Base-by-base conservation (phyloP, 192 early-diverging fungal species). In the Coemansia sp. region DNA sequence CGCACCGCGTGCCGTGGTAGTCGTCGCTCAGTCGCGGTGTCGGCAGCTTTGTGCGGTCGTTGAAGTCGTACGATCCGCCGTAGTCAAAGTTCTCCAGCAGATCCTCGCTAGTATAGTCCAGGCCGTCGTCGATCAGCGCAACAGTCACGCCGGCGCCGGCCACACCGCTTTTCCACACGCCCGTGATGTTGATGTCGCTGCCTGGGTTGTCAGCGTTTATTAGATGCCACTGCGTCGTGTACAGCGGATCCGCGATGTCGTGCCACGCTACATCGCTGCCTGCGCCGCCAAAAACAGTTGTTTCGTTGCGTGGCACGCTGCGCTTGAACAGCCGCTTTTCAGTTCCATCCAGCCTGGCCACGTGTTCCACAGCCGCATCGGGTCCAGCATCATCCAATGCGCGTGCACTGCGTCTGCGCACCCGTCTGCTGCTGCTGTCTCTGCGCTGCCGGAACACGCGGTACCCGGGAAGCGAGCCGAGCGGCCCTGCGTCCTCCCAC, bases 1-100 rank as follows among this genome's bases (percentile, higher is more conserved):
- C 98, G 76, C 96, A 99, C 44, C 98, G 84, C 10, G 98, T 99
- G 48, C 98, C 98, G 74, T 99, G 98, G 51, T 86, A 86, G 72
- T 99, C 98, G 41, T 94, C 91, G 14, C 42, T 39, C 0, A 92
- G 60, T 53, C 77, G 84, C 22, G 96, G 98, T 51, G 80, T 89
- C 7, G 96, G 96, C 39, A 90, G 69, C 45, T 79, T 71, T 6
- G 71, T 86, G 69, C 91, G 88, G 64, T 93, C 90, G 70, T 98
- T 98, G 72, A 92, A 99, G 76, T 99, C 98, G 71, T 94, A 95
- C 0, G 98, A 99, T 5, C 95, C 96, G 50, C 81, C 87, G 7
- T 87, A 90, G 72, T 93, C 94, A 88, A 95, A 98, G 84, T 94
- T 95, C 50, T 85, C 88, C 44, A 85, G 79, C 44, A 99, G 74